Conservation (phyloP, 1,139 yeast species). For the Geotrichum siamense region DNA sequence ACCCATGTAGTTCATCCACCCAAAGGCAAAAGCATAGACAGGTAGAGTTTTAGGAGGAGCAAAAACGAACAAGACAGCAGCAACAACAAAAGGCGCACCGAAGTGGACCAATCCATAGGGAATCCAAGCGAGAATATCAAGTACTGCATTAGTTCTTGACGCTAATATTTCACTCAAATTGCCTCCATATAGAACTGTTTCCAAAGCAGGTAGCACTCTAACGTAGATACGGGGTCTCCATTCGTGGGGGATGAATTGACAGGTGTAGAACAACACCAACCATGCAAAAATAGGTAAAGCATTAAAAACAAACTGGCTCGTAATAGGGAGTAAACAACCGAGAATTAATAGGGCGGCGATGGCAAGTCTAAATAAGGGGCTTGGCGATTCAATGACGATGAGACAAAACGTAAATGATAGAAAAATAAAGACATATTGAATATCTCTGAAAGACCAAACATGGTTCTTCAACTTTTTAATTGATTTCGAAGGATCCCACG, state of each 20-base stretch:
- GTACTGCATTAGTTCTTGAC: constrained; percentile 53
- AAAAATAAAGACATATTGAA: constrained; percentile 39
- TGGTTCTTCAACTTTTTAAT: constrained; percentile 46
- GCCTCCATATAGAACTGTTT: constrained; percentile 90
- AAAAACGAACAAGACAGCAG: constrained; percentile 69
- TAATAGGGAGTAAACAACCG: constrained; percentile 57
- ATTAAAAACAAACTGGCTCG: constrained; percentile 77
- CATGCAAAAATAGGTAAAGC: constrained; percentile 85
- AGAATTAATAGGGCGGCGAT: constrained; percentile 31
- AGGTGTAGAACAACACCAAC: constrained; percentile 77
- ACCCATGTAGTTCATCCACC: constrained; percentile 90
- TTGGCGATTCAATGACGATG: constrained; percentile 47
- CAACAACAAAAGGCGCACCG: constrained; percentile 81
- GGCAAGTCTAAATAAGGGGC: constrained; percentile 36
- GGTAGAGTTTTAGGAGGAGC: constrained; percentile 90
- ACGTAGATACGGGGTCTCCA: constrained; percentile 90
- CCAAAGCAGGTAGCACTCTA: constrained; percentile 86
- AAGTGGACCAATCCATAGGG: constrained; percentile 94
- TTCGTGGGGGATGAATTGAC: constrained; percentile 65
- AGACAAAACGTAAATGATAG: constrained; percentile 43
- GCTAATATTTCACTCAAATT: constrained; percentile 84
- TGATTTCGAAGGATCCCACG: constrained; percentile 48
- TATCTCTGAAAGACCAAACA: constrained; percentile 36
- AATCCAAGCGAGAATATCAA: constrained; percentile 88
- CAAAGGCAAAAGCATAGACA: constrained; percentile 89